Base-by-base conservation (phyloP, 805 yeast genomes). In the Yamadazyma nakazawae region DNA sequence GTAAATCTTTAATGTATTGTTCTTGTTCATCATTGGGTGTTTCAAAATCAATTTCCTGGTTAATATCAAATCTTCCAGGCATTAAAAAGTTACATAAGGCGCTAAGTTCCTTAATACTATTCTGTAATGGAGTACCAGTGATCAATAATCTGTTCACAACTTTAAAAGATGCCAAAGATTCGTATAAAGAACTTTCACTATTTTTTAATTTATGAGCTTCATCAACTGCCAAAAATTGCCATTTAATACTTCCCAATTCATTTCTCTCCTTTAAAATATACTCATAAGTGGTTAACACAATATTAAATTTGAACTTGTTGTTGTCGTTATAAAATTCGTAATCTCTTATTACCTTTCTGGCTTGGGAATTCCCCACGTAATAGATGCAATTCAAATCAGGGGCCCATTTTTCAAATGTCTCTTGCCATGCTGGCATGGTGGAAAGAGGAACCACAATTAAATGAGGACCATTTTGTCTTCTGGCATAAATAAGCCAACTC, bases 361-460 rank as follows among this genome's bases (percentile, higher is more conserved):
- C 83, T 60, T 82, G 80, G 32, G 94, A 82, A 63, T 94, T 94
- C 43, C 99, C 99, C 74, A 91, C 76, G 62, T 92, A 94, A 59
- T 88, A 89, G 51, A 94, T 81, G 66, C 92, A 89, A 62, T 95
- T 94, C 50, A 94, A 74, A 61, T 91, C 98, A 2, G 99, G 98
- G 0, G 99, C 80, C 99, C 99, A 94, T 59, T 83, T 81, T 57
- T 94, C 98, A 66, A 94, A 88, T 2, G 99, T 94, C 62, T 94
- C 99, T 69, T 94, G 98, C 99, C 99, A 94, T 0, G 99, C 96
- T 2, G 98, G 97, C 46, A 94, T 82, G 0, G 99, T 94, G 2
- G 96, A 87, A 47, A 94, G 71, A 0, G 99, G 99, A 7, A 94
- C 99, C 26, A 94, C 99, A 16, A 94, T 94, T 37, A 94, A 62